Percentiles rank a stretch among this genome's conserved stretches.
These are phyloP conservation scores for Aspergillus clavatus DNA, from an alignment of 2,329 filamentous ascomycete genomes.

Conservation along the genomic window DNA sequence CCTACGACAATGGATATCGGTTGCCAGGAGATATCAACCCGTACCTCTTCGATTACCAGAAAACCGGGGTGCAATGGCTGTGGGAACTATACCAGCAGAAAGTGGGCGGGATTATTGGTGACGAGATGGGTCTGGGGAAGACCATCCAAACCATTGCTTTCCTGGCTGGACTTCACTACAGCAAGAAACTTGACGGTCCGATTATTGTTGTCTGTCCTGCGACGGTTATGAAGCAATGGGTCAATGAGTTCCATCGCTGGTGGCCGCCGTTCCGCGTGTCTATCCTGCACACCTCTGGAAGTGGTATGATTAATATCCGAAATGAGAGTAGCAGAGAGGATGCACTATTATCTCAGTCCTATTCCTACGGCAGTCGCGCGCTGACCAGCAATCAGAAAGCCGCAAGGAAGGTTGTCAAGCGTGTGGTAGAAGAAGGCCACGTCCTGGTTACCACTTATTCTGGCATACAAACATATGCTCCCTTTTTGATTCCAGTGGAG, in stretches of 20 bases:
- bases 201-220: constrained; percentile 90
- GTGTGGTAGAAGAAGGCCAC: constrained; percentile 78
- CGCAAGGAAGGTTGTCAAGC: constrained; percentile 74
- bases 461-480: constrained; percentile 86
- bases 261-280: constrained; percentile 98
- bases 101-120: constrained; percentile 90
- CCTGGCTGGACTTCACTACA: constrained; percentile 86
- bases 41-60: constrained; percentile 92
- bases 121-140: constrained; percentile 99
- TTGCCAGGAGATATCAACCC: constrained; percentile 91
- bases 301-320: constrained; percentile 82
- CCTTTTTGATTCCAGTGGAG: constrained; percentile 72
- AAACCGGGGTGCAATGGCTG: constrained; percentile 94
- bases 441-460: constrained; percentile 94
- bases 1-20: constrained; percentile 68
- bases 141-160: constrained; percentile 79
- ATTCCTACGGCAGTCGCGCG: constrained; percentile 37
- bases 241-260: constrained; percentile 97
- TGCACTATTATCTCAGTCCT: constrained; percentile 54
- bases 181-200: constrained; percentile 74
- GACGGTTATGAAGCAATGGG: constrained; percentile 95
- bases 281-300: constrained; percentile 90
- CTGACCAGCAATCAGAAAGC: constrained; percentile 56
- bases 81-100: constrained; percentile 85
- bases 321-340: constrained; percentile 60